These are phyloP conservation scores for Platanthera zijinensis DNA, from an alignment of 106 monocot species.

Conservation along the genomic window DNA sequence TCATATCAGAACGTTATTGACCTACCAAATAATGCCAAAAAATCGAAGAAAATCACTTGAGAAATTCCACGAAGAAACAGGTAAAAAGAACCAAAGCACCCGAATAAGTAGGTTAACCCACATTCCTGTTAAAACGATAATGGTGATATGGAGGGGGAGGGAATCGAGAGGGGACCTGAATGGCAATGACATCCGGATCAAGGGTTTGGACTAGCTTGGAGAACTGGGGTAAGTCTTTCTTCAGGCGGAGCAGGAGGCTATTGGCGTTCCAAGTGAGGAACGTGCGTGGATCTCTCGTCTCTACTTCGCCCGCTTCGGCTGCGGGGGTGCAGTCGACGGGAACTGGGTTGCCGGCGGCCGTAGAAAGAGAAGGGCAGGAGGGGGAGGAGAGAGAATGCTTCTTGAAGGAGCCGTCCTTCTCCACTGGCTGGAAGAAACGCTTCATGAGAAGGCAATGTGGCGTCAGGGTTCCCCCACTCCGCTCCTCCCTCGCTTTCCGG, in stretches of 20 bases:
- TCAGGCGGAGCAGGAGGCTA: conserved; percentile 85
- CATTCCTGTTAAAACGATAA: background rate
- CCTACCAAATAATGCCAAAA: too few species aligned
- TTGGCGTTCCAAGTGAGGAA: conserved; percentile 99
- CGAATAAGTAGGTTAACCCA: background rate
- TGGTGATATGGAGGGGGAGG: background rate
- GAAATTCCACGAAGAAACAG: background rate
- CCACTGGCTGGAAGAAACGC: conserved; percentile 85
- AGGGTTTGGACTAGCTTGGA: conserved; percentile 44
- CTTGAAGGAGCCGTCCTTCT: conserved; percentile 67
- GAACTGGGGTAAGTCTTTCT: conserved; percentile 85
- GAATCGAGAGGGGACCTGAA: conserved; percentile 51
- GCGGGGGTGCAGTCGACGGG: background rate
- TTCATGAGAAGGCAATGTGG: conserved; percentile 43
- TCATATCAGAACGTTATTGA: too few species aligned
- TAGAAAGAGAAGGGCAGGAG: background rate
- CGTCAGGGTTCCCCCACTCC: background rate
- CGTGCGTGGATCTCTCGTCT: conserved; percentile 47
- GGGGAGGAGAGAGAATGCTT: conserved; percentile 35
- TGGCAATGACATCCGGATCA: conserved; percentile 79
- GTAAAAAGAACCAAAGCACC: background rate
- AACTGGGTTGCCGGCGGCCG: background rate
- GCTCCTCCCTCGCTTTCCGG: too few species aligned
- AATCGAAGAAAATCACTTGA: background rate
- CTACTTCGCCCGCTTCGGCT: background rate